A percentile compares a stretch with the other conserved stretches of the same genome.
phyloP scores from a whole-genome alignment of 2,329 filamentous ascomycete species.

The Arthrobotrys sinensis region DNA sequence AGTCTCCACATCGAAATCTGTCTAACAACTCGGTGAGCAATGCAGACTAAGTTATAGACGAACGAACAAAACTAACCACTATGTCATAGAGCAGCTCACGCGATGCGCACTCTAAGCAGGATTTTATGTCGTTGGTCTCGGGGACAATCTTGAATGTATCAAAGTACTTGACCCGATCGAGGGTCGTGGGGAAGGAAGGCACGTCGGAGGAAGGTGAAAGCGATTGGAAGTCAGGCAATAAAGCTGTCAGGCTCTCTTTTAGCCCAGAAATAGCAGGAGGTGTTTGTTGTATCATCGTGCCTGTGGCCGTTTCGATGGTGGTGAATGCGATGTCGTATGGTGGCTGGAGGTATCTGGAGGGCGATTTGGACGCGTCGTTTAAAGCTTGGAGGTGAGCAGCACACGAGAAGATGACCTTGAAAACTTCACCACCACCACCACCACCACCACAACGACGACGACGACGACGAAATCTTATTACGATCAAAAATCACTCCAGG shows the following conservation, averaged over 20 bases:
- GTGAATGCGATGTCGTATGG: background rate
- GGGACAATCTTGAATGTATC: conserved; percentile 17
- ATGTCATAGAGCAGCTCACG: conserved; percentile 58
- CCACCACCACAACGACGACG: background rate
- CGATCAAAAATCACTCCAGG: too few relatives aligned
- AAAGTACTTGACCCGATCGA: conserved; percentile 14
- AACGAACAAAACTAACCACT: conserved; percentile 26
- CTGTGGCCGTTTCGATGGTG: background rate
- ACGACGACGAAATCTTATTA: too few relatives aligned
- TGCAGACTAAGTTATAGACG: background rate
- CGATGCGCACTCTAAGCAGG: conserved; percentile 54
- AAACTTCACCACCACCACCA: conserved; percentile 13
- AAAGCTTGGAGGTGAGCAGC: background rate
- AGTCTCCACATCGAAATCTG: conserved; percentile 26
- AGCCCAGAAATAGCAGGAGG: conserved; percentile 16
- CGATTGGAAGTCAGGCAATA: background rate
- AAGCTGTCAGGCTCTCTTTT: conserved; percentile 25
- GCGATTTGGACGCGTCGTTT: conserved; percentile 5
- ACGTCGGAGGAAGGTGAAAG: conserved; percentile 8
- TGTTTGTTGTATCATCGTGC: conserved; percentile 6
- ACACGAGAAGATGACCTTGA: background rate
- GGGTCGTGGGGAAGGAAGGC: background rate
- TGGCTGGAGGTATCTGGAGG: background rate
- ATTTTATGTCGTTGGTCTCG: conserved; percentile 37
- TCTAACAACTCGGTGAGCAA: conserved; percentile 23